Conservation (phyloP, 2,329 filamentous ascomycete species). For the Leptoxyphium fumago region DNA sequence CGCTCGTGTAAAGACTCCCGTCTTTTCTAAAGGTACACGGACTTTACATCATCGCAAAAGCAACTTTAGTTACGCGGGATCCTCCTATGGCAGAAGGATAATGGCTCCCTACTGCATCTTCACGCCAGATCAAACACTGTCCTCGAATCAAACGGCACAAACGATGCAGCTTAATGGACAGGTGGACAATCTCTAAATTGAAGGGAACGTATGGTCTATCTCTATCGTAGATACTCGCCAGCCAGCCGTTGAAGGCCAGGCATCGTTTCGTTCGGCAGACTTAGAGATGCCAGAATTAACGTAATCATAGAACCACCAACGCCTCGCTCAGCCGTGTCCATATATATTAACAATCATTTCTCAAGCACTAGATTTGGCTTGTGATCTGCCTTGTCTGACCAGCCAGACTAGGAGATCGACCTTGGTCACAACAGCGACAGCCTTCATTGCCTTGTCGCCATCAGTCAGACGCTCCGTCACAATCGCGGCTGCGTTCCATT, state of each 20-base stretch:
- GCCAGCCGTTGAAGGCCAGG: neutral
- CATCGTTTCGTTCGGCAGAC: neutral
- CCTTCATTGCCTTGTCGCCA: conserved; percentile 43
- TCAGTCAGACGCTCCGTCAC: conserved; percentile 61
- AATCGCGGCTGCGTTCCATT: conserved; percentile 94
- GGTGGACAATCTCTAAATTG: too few species aligned
- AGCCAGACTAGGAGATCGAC: conserved; percentile 90
- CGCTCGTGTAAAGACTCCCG: too few species aligned
- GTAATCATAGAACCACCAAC: neutral
- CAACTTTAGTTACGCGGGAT: too few species aligned
- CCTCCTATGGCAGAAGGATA: too few species aligned
- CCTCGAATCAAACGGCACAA: too few species aligned
- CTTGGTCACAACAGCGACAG: conserved; percentile 86
- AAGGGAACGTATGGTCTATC: too few species aligned
- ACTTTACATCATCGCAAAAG: too few species aligned
- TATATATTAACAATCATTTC: too few species aligned
- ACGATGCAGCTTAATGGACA: too few species aligned
- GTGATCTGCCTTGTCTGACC: conserved; percentile 44
- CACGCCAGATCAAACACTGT: too few species aligned
- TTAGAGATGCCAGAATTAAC: neutral
- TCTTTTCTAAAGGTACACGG: too few species aligned
- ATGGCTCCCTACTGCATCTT: too few species aligned
- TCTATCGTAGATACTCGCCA: neutral
- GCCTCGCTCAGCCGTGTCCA: neutral
- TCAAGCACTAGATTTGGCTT: neutral